Evolutionary conservation across 2,329 filamentous ascomycete genomes (phyloP).

Genomic region (Clonostachys solani): DNA sequence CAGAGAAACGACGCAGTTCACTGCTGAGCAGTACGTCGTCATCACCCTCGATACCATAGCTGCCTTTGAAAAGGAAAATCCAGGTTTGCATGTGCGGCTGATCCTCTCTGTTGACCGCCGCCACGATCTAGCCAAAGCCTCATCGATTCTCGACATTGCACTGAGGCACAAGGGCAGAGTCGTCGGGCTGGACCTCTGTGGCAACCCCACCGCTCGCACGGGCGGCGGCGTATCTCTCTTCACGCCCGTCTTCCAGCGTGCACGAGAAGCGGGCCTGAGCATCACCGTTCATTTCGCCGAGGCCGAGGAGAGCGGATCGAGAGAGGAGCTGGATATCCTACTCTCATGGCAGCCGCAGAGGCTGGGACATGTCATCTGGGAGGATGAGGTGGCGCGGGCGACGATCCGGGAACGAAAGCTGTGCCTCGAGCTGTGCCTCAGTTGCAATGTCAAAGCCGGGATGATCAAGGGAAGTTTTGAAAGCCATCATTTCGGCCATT

Average conservation of each 20-base stretch:
- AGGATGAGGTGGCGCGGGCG: constrained; percentile 53
- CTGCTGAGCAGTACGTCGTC: constrained; percentile 60
- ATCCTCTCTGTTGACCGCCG: constrained; percentile 74
- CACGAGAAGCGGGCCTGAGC: constrained; percentile 49
- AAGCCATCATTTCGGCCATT: constrained; percentile 75
- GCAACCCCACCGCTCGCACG: constrained; percentile 54
- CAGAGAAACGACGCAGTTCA: constrained; percentile 53
- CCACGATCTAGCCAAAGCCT: constrained; percentile 52
- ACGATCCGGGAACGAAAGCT: constrained; percentile 48
- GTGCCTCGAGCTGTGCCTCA: constrained; percentile 73
- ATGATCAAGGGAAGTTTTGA: constrained; percentile 63
- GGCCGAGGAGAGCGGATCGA: constrained; percentile 48
- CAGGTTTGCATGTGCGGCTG: constrained; percentile 54
- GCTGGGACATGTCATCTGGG: constrained; percentile 76
- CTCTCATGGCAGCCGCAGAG: constrained; percentile 63
- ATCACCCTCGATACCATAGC: constrained; percentile 63
- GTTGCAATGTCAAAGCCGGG: constrained; percentile 74
- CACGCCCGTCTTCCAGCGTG: constrained; percentile 51
- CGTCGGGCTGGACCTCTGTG: constrained; percentile 75
- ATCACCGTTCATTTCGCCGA: constrained; percentile 80
- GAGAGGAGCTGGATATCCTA: constrained; percentile 58
- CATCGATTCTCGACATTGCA: constrained; percentile 62
- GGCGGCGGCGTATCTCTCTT: constrained; percentile 59
- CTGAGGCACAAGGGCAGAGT: constrained; percentile 49
- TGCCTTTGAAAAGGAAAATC: constrained; percentile 34